Conservation (phyloP, 1,284 basidiomycete genomes). For the Cutaneotrichosporon sp. region DNA sequence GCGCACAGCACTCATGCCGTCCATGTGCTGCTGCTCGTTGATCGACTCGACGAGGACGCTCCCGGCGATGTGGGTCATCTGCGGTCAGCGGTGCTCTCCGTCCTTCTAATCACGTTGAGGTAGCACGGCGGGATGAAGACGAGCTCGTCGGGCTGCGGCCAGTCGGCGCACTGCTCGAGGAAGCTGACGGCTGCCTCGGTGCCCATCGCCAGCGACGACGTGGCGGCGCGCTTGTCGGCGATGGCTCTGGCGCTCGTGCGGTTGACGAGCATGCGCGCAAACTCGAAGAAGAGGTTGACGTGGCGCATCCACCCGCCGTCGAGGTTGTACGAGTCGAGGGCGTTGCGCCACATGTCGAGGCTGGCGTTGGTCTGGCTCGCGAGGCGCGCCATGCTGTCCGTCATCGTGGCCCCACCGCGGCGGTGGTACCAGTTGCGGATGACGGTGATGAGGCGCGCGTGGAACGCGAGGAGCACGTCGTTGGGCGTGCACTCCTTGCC, state of each 20-base stretch:
- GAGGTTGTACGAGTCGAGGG: slow-evolving; percentile 25
- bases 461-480: slow-evolving; percentile 43
- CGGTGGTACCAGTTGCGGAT: slow-evolving; percentile 36
- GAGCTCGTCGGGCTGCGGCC: slow-evolving; percentile 30
- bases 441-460: slow-evolving; percentile 40
- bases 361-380: slow-evolving; percentile 29
- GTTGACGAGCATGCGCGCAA: slow-evolving; percentile 39
- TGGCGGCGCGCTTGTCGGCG: slow-evolving; percentile 15
- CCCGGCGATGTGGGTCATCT: slow-evolving; percentile 32
- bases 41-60: slow-evolving; percentile 24
- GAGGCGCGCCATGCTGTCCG: slow-evolving; percentile 18
- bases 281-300: slow-evolving; percentile 38
- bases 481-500: slow-evolving; percentile 22
- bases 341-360: slow-evolving; percentile 37
- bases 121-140: slow-evolving; percentile 38
- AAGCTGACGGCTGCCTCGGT: slow-evolving; percentile 36
- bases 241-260: slow-evolving; percentile 31
- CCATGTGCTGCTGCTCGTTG: slow-evolving; percentile 16
- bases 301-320: slow-evolving; percentile 20
- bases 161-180: slow-evolving; percentile 33
- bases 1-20: slow-evolving; percentile 18
- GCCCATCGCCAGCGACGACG: slow-evolving; percentile 18
- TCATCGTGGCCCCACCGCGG: background rate
- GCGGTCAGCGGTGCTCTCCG: slow-evolving; percentile 4
- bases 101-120: slow-evolving; percentile 26